A percentile compares a stretch with the other conserved stretches of the same genome.
Evolutionary conservation across 345 rosid genomes (phyloP).

Genomic region (Gossypium ekmanianum): DNA sequence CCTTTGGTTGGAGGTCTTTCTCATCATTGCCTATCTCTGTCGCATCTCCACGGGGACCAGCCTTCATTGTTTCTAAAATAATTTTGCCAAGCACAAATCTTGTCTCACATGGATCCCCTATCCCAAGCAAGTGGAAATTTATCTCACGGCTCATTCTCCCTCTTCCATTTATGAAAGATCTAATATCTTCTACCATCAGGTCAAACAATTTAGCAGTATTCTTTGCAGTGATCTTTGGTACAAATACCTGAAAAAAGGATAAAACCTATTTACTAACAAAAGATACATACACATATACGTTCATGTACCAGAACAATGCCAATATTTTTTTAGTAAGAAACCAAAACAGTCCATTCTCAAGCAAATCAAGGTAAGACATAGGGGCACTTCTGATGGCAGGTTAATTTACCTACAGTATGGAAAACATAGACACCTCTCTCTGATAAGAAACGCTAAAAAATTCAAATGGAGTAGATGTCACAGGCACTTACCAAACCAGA

Average conservation of each 20-base stretch:
- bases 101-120: constrained; percentile 51
- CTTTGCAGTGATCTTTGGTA: constrained; percentile 44
- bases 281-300: not conserved
- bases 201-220: constrained; percentile 39
- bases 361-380: not conserved
- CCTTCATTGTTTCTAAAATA: constrained; percentile 62
- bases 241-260: constrained; percentile 45
- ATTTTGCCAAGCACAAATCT: constrained; percentile 74
- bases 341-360: not conserved
- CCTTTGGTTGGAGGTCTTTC: constrained; percentile 11
- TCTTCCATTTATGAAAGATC: constrained; percentile 32
- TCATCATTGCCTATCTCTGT: constrained; percentile 17
- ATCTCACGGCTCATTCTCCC: constrained; percentile 29
- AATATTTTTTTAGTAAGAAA: not conserved
- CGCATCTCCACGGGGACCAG: constrained; percentile 26
- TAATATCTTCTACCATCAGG: constrained; percentile 36
- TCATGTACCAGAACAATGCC: not conserved
- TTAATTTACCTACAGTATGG: not conserved
- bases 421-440: not conserved
- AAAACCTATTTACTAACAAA: not conserved
- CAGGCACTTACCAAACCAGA: constrained; percentile 51
- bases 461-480: not conserved
- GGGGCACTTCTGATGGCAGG: not conserved
- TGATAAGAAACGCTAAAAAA: not conserved
- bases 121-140: constrained; percentile 49